Base-by-base conservation (phyloP, 805 yeast species). In the Metschnikowia vanudenii region DNA sequence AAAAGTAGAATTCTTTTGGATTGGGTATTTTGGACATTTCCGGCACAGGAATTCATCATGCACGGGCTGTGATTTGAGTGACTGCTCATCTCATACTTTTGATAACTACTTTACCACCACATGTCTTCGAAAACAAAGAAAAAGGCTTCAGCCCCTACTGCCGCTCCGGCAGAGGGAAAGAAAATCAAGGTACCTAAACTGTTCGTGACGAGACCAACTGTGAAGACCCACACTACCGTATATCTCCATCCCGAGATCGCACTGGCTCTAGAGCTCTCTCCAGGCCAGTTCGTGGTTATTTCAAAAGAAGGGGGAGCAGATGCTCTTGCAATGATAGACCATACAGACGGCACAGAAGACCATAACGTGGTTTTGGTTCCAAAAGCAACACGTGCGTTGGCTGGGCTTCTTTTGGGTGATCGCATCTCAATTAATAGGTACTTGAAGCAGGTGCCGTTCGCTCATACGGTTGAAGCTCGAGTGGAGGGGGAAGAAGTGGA, bases 371-470 rank as follows among this genome's bases (percentile, higher is more conserved):
- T 68, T 3, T 49, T 50, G 2, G 43, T 71, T 1, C 63, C 71
- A 6, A 26, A 50, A 4, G 48, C 57, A n/a, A 48, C 62, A 22
- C 56, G 76, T 32, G 49, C 48, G 2, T 58, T 70, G 40, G 67
- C 68, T 1, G 75, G 74, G 0, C 43, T 80, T 12, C 62, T 81
- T 9, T 67, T 78, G 46, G 70, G 84, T 12, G 79, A 82, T 29
- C 57, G 76, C 30, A 54, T 77, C 0, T 67, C 68, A 24, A 53
- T 92, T 0, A 57, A 60, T 11, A 82, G 76, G 53, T 67, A 69
- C 18, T 41, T 64, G 4, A 54, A 62, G 2, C 85, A 80, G 46
- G 46, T 40, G 18, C 88, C 90, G 3, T 64, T 54, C 39, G 57
- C 57, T 1, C 48, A 38, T 24, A 43, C 37, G 14, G 54, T 51